Base-by-base conservation (phyloP, 2,329 filamentous ascomycete species). In the Hymenoscyphus salicellus region DNA sequence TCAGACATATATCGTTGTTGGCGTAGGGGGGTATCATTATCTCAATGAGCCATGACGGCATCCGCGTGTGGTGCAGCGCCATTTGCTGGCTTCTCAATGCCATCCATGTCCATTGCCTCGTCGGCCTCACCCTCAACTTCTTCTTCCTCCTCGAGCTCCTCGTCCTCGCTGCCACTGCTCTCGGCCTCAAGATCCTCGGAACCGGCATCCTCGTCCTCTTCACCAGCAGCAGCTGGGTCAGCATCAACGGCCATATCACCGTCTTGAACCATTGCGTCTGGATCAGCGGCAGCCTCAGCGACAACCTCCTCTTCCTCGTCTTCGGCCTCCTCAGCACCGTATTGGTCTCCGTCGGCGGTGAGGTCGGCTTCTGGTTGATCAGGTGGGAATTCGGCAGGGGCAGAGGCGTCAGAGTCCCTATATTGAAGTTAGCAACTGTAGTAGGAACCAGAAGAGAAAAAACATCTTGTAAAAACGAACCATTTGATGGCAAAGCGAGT, bases 401-500 rank as follows among this genome's bases (percentile, higher is more conserved):
- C 95, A 76, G 93, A 95, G 70, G 93, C 94, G 75, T 99, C 95
- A n/a, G 92, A 95, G 76, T 99, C 95, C 93, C 93, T 97, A 69
- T 49, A 70, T 23, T 60, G 17, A 60, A 64, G 43, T 78, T 71
- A 75, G 73, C 36, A 62, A 56, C 55, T 59, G 61, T 49, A 33
- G 41, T 32, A 61, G 60, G 20, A 38, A 38, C 14, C 30, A 11
- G 49, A 46, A 57, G 61, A 10, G 20, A 58, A 49, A n/a, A 6
- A n/a, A n/a, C n/a, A n/a, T n/a, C n/a, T 8, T 23, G n/a, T n/a
- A 30, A 30, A 43, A 58, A 79, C 86, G 65, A 84, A 97, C 95
- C 95, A 99, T 81, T 99, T 99, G 81, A 99, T 99, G 55, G 93
- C 93, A 76, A 99, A 99, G 69, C 95, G 88, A 33, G 95, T 99